phyloP scores from a whole-genome alignment of 805 yeast genomes.

The Metschnikowia kofuensis region DNA sequence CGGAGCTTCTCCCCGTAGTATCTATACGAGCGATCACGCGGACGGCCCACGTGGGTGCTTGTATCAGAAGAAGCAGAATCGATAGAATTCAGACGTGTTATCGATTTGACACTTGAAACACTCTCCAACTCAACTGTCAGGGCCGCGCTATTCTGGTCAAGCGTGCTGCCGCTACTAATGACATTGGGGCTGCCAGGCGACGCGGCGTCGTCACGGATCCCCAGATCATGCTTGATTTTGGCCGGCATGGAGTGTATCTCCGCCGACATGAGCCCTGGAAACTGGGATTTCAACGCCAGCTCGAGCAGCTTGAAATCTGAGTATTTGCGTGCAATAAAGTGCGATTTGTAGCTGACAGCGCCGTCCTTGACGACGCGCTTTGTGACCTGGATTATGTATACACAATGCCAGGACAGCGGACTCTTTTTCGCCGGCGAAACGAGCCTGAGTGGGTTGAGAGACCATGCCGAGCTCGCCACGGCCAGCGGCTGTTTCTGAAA shows the following conservation, averaged over 20 bases:
- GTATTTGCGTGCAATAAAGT: slow-evolving; percentile 61
- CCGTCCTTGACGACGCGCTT: slow-evolving; percentile 19
- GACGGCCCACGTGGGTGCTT: not conserved
- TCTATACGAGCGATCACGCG: slow-evolving; percentile 5
- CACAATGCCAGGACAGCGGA: slow-evolving; percentile 27
- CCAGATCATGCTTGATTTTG: slow-evolving; percentile 43
- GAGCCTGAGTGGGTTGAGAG: slow-evolving; percentile 13
- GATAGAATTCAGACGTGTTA: not conserved
- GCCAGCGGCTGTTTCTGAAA: slow-evolving; percentile 10
- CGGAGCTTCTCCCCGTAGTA: slow-evolving; percentile 75
- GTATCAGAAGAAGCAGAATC: not conserved
- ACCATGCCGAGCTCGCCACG: slow-evolving; percentile 13
- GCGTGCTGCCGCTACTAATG: not conserved
- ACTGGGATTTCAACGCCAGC: slow-evolving; percentile 46
- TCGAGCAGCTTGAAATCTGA: slow-evolving; percentile 64
- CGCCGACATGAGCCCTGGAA: slow-evolving; percentile 61
- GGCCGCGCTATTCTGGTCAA: not conserved
- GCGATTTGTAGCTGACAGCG: slow-evolving; percentile 19
- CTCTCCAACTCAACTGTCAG: not conserved
- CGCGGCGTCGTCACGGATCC: slow-evolving; percentile 18
- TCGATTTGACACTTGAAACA: not conserved
- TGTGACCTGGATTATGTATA: slow-evolving; percentile 49
- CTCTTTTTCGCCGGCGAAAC: slow-evolving; percentile 1
- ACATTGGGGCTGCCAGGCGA: too few species aligned
- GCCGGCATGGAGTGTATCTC: slow-evolving; percentile 58